Percentiles rank a stretch among this genome's conserved stretches.
These are phyloP conservation scores for Pestalotiopsis sp. DNA, from an alignment of 2,329 filamentous ascomycete species.

Conservation along the genomic window DNA sequence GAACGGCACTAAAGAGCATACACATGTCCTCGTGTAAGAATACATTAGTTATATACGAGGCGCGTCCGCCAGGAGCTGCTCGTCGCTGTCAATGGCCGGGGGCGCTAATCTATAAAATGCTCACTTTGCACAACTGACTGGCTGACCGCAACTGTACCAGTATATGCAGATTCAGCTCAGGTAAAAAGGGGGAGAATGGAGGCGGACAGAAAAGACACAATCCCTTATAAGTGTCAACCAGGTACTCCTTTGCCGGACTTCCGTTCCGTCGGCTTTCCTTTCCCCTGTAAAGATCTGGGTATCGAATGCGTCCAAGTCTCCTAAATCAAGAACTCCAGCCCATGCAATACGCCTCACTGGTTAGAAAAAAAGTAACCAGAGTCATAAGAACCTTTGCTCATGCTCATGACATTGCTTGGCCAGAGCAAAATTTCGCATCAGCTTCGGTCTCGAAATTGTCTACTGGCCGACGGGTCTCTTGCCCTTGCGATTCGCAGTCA, in stretches of 20 bases:
- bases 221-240: neutral
- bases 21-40: neutral
- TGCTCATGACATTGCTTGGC: neutral
- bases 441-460: neutral
- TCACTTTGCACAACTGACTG: neutral
- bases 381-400: neutral
- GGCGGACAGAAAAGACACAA: neutral
- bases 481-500: conserved; percentile 57
- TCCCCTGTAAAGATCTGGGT: neutral
- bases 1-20: neutral
- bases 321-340: neutral
- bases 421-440: neutral
- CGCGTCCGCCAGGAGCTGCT: neutral
- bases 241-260: neutral
- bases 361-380: neutral
- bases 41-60: neutral
- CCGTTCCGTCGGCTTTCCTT: neutral
- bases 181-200: neutral
- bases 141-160: neutral
- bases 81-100: neutral
- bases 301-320: neutral
- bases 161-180: neutral
- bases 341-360: neutral
- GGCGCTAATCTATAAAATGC: neutral
- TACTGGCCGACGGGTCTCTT: conserved; percentile 36